These are phyloP conservation scores for Camellia japonica DNA, from an alignment of 148 eudicot species.

Conservation along the genomic window DNA sequence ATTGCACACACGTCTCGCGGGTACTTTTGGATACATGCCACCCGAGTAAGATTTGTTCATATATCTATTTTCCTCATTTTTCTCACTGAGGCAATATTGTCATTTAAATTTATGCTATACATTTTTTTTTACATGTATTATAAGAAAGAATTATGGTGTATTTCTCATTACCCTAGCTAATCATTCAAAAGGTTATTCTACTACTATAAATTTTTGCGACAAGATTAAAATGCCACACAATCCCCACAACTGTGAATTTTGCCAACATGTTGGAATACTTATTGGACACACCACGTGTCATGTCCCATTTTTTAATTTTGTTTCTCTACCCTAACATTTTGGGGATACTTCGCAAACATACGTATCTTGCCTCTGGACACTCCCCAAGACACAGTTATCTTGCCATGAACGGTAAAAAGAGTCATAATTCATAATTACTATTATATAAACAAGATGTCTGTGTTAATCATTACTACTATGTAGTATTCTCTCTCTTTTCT, in stretches of 20 bases:
- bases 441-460: too few relatives aligned
- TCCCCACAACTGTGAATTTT: not conserved
- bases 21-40: conserved; percentile 79
- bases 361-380: too few relatives aligned
- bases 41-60: conserved; percentile 53
- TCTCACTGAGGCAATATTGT: not conserved
- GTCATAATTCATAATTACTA: too few relatives aligned
- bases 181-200: not conserved
- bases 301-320: too few relatives aligned
- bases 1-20: conserved; percentile 52
- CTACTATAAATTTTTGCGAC: not conserved
- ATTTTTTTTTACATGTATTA: not conserved
- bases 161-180: not conserved
- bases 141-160: not conserved
- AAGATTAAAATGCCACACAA: not conserved
- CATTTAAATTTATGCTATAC: not conserved
- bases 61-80: not conserved
- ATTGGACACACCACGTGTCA: not conserved
- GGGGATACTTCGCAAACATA: too few relatives aligned
- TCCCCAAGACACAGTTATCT: too few relatives aligned
- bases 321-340: too few relatives aligned
- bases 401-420: too few relatives aligned
- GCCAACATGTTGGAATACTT: too few relatives aligned
- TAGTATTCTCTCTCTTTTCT: too few relatives aligned
- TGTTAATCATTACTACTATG: too few relatives aligned